A percentile compares a stretch with the other conserved stretches of the same genome.
Evolutionary conservation across 202 grass and related monocot genomes (phyloP).

Genomic region (Dendrocalamus latiflorus): DNA sequence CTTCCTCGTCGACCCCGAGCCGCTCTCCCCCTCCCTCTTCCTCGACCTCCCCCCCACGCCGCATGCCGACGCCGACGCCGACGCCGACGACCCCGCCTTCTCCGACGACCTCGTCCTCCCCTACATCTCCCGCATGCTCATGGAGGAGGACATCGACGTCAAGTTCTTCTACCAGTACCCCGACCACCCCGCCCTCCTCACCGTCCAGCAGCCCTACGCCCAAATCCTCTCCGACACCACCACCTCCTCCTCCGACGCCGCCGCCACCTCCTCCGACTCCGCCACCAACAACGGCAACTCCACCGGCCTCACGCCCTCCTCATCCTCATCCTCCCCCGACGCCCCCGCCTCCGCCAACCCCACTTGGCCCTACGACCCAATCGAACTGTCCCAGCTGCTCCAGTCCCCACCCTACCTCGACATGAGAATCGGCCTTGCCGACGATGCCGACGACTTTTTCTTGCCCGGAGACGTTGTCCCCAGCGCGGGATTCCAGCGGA

Average conservation of each 20-base stretch:
- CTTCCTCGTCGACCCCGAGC: no score
- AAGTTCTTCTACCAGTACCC: slow-evolving; percentile 52
- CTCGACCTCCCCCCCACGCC: slow-evolving; percentile 42
- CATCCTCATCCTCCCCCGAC: no score
- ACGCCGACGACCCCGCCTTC: not conserved
- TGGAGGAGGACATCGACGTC: slow-evolving; percentile 72
- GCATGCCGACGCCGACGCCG: no score
- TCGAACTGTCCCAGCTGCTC: slow-evolving; percentile 24
- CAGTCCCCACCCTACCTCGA: slow-evolving; percentile 2
- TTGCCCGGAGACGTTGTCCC: not conserved
- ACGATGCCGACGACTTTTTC: not conserved
- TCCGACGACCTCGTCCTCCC: slow-evolving; percentile 54
- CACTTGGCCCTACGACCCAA: slow-evolving; percentile 29
- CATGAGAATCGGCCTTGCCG: not conserved
- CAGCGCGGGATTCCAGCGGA: not conserved
- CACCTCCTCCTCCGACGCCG: no score
- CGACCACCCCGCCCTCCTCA: slow-evolving; percentile 30
- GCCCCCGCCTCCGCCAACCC: not conserved
- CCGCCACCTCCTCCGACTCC: no score
- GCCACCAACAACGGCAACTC: not conserved
- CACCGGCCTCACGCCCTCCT: not conserved
- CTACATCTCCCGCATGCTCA: slow-evolving; percentile 68
- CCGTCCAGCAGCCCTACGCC: no score
- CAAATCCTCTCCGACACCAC: slow-evolving; percentile 39
- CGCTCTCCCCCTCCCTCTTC: slow-evolving; percentile 42